Evolutionary conservation across 768 basidiomycete species (phyloP).

Genomic region (Trametes gibbosa): DNA sequence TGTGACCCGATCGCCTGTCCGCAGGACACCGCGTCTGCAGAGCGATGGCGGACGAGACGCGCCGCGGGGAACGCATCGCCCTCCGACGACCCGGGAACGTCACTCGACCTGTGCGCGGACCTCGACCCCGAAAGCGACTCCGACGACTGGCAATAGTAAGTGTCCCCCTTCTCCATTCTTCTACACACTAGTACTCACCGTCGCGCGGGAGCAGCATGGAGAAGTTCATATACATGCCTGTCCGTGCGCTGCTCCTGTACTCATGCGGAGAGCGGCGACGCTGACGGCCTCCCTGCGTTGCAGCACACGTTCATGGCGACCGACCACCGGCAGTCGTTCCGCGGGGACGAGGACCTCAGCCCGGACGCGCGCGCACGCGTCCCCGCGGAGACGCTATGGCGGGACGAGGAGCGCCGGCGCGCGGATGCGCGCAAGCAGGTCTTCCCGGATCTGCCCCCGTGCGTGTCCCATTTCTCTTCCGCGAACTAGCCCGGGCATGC

Average conservation of each 20-base stretch:
- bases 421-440: constrained; percentile 35
- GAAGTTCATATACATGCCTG: constrained; percentile 47
- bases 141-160: constrained; percentile 45
- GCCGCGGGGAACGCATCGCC: neutral
- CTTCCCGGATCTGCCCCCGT: constrained; percentile 46
- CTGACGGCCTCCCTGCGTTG: neutral
- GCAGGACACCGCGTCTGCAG: constrained; percentile 35
- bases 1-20: constrained; percentile 46
- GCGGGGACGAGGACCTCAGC: constrained; percentile 28
- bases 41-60: constrained; percentile 26
- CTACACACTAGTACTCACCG: neutral
- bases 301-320: constrained; percentile 50
- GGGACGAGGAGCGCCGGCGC: constrained; percentile 39
- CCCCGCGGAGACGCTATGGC: constrained; percentile 33
- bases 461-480: constrained; percentile 13
- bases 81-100: constrained; percentile 18
- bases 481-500: no score
- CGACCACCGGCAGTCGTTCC: constrained; percentile 47
- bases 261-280: neutral
- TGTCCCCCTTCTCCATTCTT: neutral
- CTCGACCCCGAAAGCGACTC: constrained; percentile 40
- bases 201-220: constrained; percentile 35
- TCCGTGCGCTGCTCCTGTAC: constrained; percentile 24
- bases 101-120: constrained; percentile 37
- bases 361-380: constrained; percentile 15